phyloP scores from a whole-genome alignment of 495 filamentous ascomycete genomes.

The Stereocaulon alpinum region DNA sequence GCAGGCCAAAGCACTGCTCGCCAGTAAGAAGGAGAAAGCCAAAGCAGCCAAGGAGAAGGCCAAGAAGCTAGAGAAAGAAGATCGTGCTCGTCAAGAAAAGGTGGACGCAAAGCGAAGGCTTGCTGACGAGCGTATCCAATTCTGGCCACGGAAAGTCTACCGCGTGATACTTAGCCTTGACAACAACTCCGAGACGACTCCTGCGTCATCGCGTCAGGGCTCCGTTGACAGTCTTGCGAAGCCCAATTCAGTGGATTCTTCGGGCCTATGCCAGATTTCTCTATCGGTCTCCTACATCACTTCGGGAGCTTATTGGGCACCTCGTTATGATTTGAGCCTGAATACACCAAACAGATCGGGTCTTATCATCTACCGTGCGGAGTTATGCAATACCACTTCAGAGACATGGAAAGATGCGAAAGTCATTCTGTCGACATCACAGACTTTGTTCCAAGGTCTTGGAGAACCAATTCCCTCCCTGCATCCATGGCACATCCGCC shows the following conservation, averaged over 20 bases:
- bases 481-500: conserved; percentile 49
- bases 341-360: conserved; percentile 46
- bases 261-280: conserved; percentile 29
- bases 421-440: conserved; percentile 56
- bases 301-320: conserved; percentile 49
- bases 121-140: conserved; percentile 40
- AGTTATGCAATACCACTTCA: conserved; percentile 52
- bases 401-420: conserved; percentile 60
- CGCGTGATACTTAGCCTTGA: conserved; percentile 50
- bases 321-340: conserved; percentile 55
- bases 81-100: conserved; percentile 33
- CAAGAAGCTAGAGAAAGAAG: conserved; percentile 23
- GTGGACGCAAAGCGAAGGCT: conserved; percentile 40
- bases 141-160: conserved; percentile 50
- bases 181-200: conserved; percentile 36
- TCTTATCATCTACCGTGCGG: conserved; percentile 51
- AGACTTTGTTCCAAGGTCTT: conserved; percentile 52
- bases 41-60: conserved; percentile 33
- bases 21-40: conserved; percentile 30
- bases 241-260: conserved; percentile 13
- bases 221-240: conserved; percentile 38
- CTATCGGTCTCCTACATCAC: conserved; percentile 56
- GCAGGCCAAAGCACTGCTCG: conserved; percentile 24
- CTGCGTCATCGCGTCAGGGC: conserved; percentile 43
- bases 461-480: conserved; percentile 48